These are phyloP conservation scores for Durusdinium trenchii DNA, from an alignment of 73 alveolate genomes.

Conservation along the genomic window DNA sequence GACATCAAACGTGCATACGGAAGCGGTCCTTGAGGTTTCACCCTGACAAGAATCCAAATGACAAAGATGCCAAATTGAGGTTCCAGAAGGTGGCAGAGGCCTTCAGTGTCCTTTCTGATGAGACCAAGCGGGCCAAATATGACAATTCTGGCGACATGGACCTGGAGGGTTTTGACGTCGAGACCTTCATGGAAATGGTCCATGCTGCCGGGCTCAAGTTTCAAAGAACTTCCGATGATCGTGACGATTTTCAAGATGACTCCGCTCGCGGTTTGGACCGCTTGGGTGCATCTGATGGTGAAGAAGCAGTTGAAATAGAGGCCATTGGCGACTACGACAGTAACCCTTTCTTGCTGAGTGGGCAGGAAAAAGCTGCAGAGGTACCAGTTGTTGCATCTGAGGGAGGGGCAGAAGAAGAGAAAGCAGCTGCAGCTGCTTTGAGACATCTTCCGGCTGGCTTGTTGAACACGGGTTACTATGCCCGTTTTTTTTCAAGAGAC, in stretches of 20 bases:
- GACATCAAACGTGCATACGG: slow-evolving; percentile 94
- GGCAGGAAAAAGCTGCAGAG: slow-evolving; percentile 9
- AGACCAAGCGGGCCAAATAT: slow-evolving; percentile 89
- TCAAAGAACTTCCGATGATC: slow-evolving; percentile 66
- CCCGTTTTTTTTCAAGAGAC: slow-evolving; percentile 86
- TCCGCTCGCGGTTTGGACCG: slow-evolving; percentile 2
- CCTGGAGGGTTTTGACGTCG: slow-evolving; percentile 91
- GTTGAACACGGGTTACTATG: slow-evolving; percentile 85
- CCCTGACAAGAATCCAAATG: slow-evolving; percentile 77
- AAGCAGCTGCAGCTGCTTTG: slow-evolving; percentile 80
- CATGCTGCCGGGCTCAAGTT: slow-evolving; percentile 82
- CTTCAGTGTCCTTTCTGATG: slow-evolving; percentile 82
- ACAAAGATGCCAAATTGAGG: slow-evolving; percentile 73
- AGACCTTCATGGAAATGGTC: slow-evolving; percentile 93
- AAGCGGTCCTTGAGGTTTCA: slow-evolving; percentile 81
- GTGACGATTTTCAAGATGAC: slow-evolving; percentile 36
- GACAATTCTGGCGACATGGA: slow-evolving; percentile 80
- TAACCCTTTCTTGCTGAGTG: slow-evolving; percentile 52
- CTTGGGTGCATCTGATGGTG: slow-evolving; percentile 37
- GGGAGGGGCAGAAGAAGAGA: slow-evolving; percentile 70
- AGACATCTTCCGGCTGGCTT: slow-evolving; percentile 70
- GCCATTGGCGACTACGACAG: slow-evolving; percentile 57
- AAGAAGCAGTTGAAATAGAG: slow-evolving; percentile 4
- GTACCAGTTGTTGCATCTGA: slow-evolving; percentile 84
- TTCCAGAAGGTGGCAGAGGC: slow-evolving; percentile 79